Percentiles rank a stretch among this genome's conserved stretches.
Evolutionary conservation across 176 grass and related monocot genomes (phyloP).

Genomic region (Canna indica): DNA sequence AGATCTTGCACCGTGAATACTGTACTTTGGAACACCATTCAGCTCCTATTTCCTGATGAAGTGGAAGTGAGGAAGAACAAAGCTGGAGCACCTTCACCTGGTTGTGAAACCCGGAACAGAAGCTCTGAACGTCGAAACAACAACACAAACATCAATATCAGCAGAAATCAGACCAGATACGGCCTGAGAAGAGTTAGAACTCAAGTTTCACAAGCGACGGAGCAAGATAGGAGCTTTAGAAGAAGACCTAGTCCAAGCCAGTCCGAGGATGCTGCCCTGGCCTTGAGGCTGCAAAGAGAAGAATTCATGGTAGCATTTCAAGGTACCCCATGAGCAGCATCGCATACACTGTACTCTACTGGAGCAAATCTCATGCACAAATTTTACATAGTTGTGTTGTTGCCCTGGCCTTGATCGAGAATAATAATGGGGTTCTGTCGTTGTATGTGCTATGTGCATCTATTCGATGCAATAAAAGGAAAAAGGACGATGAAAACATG

Average conservation of each 20-base stretch:
- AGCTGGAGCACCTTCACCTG: conserved; percentile 8
- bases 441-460: no score
- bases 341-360: conserved; percentile 33
- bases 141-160: conserved; percentile 21
- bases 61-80: conserved; percentile 51
- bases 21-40: conserved; percentile 94
- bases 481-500: no score
- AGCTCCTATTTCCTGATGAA: conserved; percentile 78
- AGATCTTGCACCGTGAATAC: conserved; percentile 82
- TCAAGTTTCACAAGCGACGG: conserved; percentile 29
- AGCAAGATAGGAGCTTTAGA: conserved; percentile 9
- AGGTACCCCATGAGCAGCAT: conserved; percentile 20
- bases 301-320: conserved; percentile 53
- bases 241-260: conserved; percentile 22
- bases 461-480: no score
- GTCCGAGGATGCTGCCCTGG: conserved; percentile 67
- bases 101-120: no score
- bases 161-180: conserved; percentile 19
- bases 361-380: conserved; percentile 43
- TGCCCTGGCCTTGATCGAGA: background rate
- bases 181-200: conserved; percentile 26
- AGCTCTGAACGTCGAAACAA: background rate
- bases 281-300: conserved; percentile 69
- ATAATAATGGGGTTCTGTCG: no score
- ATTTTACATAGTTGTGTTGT: background rate